These are phyloP conservation scores for Coniella vitis DNA, from an alignment of 2,329 filamentous ascomycete species.

Conservation along the genomic window DNA sequence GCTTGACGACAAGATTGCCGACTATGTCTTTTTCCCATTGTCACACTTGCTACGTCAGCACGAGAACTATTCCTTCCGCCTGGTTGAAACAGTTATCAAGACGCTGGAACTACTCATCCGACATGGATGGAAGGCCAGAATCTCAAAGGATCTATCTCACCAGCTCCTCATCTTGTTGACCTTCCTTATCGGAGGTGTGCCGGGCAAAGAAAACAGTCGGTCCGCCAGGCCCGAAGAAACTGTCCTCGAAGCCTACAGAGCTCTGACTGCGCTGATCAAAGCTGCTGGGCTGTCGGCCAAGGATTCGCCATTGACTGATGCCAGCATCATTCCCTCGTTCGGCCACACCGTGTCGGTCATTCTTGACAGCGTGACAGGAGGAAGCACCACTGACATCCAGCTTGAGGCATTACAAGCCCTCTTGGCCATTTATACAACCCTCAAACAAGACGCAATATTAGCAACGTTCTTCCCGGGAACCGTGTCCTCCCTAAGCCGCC, in stretches of 20 bases:
- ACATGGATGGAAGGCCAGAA: conserved; percentile 69
- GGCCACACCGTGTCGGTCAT: conserved; percentile 78
- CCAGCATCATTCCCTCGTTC: conserved; percentile 65
- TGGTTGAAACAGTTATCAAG: conserved; percentile 69
- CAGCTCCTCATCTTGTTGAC: conserved; percentile 82
- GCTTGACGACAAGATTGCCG: conserved; percentile 76
- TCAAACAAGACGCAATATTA: conserved; percentile 67
- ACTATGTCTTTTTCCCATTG: conserved; percentile 92
- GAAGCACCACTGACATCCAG: conserved; percentile 61
- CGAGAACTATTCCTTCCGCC: conserved; percentile 60
- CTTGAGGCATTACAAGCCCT: conserved; percentile 62
- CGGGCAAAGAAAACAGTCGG: conserved; percentile 44
- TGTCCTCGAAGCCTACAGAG: conserved; percentile 61
- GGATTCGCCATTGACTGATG: conserved; percentile 42
- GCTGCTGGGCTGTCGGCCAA: conserved; percentile 45
- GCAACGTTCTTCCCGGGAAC: conserved; percentile 85
- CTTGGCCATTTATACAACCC: conserved; percentile 50
- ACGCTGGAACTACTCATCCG: conserved; percentile 68
- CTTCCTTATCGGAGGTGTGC: conserved; percentile 69
- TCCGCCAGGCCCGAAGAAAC: conserved; percentile 63
- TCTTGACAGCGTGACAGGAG: conserved; percentile 64
- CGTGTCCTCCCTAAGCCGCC: conserved; percentile 71
- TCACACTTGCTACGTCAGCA: conserved; percentile 78
- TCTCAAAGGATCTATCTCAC: conserved; percentile 67
- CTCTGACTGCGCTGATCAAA: conserved; percentile 59